Percentiles rank a stretch among this genome's conserved stretches.
Conservation (phyloP, 441 rosid genomes). For the Metrosideros polymorpha region DNA sequence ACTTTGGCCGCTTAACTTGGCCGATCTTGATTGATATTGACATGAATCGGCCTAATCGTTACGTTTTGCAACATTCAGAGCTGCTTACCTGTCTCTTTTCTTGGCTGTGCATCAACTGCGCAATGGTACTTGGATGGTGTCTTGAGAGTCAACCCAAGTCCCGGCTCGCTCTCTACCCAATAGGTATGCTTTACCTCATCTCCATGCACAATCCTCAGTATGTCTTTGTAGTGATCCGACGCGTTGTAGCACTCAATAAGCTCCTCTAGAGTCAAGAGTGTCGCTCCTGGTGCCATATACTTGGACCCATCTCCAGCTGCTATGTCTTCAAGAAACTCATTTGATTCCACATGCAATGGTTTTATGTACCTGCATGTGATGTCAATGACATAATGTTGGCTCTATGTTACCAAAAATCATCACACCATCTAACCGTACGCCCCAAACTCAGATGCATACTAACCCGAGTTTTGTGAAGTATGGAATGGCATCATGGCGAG, state of each 20-base stretch:
- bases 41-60: neutral
- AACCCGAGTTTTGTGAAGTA: constrained; percentile 18
- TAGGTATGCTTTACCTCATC: constrained; percentile 13
- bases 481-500: constrained; percentile 19
- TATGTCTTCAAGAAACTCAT: constrained; percentile 16
- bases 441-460: neutral
- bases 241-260: constrained; percentile 10
- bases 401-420: neutral
- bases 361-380: constrained; percentile 12
- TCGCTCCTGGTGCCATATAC: constrained; percentile 12
- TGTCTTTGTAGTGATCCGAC: constrained; percentile 24
- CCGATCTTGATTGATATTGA: neutral
- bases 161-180: constrained; percentile 26
- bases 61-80: neutral
- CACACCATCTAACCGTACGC: neutral
- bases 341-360: constrained; percentile 14
- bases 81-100: constrained; percentile 11
- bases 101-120: neutral
- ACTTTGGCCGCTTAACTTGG: neutral
- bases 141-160: constrained; percentile 15
- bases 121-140: constrained; percentile 7
- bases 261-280: constrained; percentile 8
- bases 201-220: constrained; percentile 10
- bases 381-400: neutral
- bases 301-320: constrained; percentile 15